Evolutionary conservation across 208 protist genomes (phyloP), one percentile per base, ranked within the genome.

Genomic region (Herpetomonas tarakana): DNA sequence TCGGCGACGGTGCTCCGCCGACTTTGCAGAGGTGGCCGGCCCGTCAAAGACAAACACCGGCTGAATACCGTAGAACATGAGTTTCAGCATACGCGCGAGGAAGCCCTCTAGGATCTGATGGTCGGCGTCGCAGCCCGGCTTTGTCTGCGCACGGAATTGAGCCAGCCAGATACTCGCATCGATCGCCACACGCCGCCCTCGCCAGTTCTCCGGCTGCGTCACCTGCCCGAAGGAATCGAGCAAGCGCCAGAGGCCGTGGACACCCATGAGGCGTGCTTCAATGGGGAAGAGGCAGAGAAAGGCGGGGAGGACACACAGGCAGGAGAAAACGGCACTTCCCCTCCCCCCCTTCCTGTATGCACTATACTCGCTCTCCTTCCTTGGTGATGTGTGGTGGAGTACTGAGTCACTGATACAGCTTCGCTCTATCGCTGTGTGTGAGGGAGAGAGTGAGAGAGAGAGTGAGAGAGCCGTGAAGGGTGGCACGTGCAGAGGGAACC

Each of bases 31-130:
- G 1, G 82, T 76, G 11, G 91, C 58, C 2, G 62, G 31, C 4
- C 91, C 86, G 61, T 96, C 91, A 52, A 96, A 96, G 2, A 96
- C 91, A 78, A 96, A 93, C 30, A 96, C 72, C 3, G 91, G 84
- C 16, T 77, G 54, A 49, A 96, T 96, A 25, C 76, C 91, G 45
- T 93, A 94, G 39, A 92, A 93, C 28, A 96, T 58, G 22, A 96
- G 78, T 56, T 96, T 96, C 25, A 96, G 61, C 53, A 93, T 91
- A 28, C 87, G 83, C 19, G 71, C 52, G 12, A 93, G 57, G 59
- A 96, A 96, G 21, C 87, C 84, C 44, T 93, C 84, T 0, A 96
- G 71, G 1, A 93, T 59, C 14, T 61, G 68, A 45, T 86, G 74
- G 46, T 87, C 75, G 3, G 74, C 38, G 31, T 85, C 77, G 12